phyloP scores from a whole-genome alignment of 2,329 filamentous ascomycete species.

The Tolypocladium cylindrosporum region DNA sequence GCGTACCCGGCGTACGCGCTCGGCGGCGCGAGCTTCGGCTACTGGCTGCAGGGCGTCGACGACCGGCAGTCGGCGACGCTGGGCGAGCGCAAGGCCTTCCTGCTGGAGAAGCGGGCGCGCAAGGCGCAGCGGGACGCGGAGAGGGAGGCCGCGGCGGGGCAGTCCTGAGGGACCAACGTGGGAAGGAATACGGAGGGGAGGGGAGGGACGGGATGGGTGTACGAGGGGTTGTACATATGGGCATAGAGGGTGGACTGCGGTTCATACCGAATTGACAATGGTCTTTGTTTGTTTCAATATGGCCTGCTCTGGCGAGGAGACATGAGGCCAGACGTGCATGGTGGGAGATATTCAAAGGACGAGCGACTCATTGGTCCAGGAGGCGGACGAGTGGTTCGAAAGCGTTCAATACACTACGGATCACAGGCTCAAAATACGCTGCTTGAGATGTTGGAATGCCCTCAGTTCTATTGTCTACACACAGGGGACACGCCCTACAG shows the following conservation, averaged over 20 bases:
- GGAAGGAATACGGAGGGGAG: background rate
- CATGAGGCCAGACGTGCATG: background rate
- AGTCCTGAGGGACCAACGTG: background rate
- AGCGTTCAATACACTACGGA: background rate
- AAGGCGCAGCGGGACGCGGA: slow-evolving; percentile 30
- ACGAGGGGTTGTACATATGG: slow-evolving; percentile 2
- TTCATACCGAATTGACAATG: background rate
- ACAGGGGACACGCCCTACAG: slow-evolving; percentile 20
- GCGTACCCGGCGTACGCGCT: slow-evolving; percentile 83
- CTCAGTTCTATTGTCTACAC: background rate
- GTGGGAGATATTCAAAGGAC: no score
- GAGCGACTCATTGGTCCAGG: no score
- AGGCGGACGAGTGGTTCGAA: background rate
- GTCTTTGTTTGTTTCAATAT: background rate
- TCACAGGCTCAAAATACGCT: background rate
- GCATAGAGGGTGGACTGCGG: background rate
- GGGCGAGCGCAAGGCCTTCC: slow-evolving; percentile 63
- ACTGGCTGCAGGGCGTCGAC: slow-evolving; percentile 92
- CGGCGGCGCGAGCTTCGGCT: slow-evolving; percentile 85
- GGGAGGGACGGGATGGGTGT: background rate
- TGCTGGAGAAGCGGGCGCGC: slow-evolving; percentile 84
- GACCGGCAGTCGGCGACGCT: slow-evolving; percentile 69
- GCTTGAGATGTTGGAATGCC: background rate
- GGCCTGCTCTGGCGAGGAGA: background rate
- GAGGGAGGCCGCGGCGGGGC: background rate